Evolutionary conservation across 306 rosid species (phyloP), one percentile per base, ranked within the genome.

Genomic region (Ammopiptanthus mongolicus): DNA sequence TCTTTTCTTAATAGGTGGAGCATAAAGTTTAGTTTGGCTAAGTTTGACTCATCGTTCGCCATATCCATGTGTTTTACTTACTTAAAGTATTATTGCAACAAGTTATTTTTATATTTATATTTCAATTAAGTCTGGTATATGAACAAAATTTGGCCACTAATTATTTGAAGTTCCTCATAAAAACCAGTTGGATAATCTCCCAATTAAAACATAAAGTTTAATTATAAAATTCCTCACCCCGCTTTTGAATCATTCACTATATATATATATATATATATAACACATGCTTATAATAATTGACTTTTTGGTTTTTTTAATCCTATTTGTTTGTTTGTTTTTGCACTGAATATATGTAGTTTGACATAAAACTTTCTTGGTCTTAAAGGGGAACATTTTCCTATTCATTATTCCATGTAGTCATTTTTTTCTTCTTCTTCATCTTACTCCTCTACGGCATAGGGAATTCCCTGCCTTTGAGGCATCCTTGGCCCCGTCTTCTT

Each of bases 341-440:
- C 76, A 12, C 15, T 36, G 51, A 74, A 53, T 59, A 53, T 53
- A 19, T 5, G 6, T 77, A 39, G 41, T 65, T 79, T 47, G 69
- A 44, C 56, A 33, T 5, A n/a, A 79, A 79, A 42, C 44, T 72
- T 56, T 80, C 50, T 34, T 18, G 48, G 11, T 25, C 23, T 12
- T 46, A 80, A 73, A 74, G 80, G 3, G 8, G 3, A 58, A 37
- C 28, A 50, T 42, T 66, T 57, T 66, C 47, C 70, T 44, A 2
- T 37, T 65, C 46, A 56, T 46, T 65, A 37, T 73, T 22, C 11
- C 64, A 65, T 57, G 42, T 64, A 55, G 53, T 55, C 74, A n/a
- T 65, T 79, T 36, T 29, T 58, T 67, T 1, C 42, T 74, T 33
- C 71, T 19, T 47, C 4, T 4, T 76, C 57, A 79, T 71, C 50